Evolutionary conservation across 371 early-diverging fungal genomes (phyloP), one percentile per base, ranked within the genome.

Genomic region (Mucor mucedo): DNA sequence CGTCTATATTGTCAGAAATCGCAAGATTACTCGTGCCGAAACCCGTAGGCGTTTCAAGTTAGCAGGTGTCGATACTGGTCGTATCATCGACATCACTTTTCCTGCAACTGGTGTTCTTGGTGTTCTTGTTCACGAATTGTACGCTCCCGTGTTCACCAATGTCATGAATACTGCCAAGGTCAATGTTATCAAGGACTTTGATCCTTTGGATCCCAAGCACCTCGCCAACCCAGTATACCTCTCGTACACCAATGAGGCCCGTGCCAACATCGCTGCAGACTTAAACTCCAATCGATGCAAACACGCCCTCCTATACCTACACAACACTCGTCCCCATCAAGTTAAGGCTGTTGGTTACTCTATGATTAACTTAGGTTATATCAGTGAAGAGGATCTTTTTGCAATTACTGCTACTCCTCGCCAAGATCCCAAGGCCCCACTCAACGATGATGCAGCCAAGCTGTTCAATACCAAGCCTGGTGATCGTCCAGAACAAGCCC

Each of bases 41-140:
- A n/a, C n/a, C n/a, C n/a, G n/a, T n/a, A n/a, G n/a, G n/a, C n/a
- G n/a, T n/a, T n/a, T n/a, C n/a, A n/a, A n/a, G n/a, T n/a, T n/a
- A n/a, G n/a, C n/a, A n/a, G n/a, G n/a, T n/a, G n/a, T n/a, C n/a
- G n/a, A n/a, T n/a, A n/a, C n/a, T n/a, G n/a, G n/a, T n/a, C 65
- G 65, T 48, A 16, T 59, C 2, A 39, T 65, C 11, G 65, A 61
- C 45, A n/a, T 61, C 29, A 40, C 13, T 9, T 61, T 52, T 29
- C 62, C 55, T 8, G 62, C 41, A 13, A 3, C n/a, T n/a, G n/a
- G n/a, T n/a, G n/a, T n/a, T n/a, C 33, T n/a, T 27, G 53, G 33
- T n/a, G 48, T 54, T 16, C 27, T 54, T 47, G 62, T 54, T 9
- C 32, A n/a, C n/a, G n/a, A 2, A 1, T 41, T 47, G 6, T 61